These are phyloP conservation scores for Fusarium incarnatum DNA, from an alignment of 2,329 filamentous ascomycete species.

Conservation along the genomic window DNA sequence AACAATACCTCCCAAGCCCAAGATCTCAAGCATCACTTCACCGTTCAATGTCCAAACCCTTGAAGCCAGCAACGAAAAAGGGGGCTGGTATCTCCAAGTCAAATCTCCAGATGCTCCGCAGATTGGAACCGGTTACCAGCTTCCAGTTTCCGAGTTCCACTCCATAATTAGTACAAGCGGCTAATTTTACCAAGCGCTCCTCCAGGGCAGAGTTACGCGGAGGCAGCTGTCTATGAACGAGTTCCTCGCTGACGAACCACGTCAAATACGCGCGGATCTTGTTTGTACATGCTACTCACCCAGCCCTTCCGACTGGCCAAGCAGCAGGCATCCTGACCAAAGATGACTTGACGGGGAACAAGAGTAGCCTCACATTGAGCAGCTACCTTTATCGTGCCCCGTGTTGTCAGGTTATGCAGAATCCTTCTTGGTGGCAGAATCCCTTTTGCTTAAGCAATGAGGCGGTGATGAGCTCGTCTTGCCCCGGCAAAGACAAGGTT, in stretches of 20 bases:
- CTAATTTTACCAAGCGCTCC: conserved; percentile 36
- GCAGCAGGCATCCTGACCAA: conserved; percentile 30
- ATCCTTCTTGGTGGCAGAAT: conserved; percentile 6
- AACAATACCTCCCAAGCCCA: neutral
- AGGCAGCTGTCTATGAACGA: conserved; percentile 21
- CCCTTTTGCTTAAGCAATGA: conserved; percentile 15
- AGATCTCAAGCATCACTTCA: neutral
- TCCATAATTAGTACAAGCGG: conserved; percentile 39
- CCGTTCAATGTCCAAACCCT: neutral
- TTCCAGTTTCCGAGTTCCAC: conserved; percentile 40
- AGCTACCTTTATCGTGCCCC: conserved; percentile 22
- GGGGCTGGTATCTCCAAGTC: conserved; percentile 42
- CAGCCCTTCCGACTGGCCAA: conserved; percentile 42
- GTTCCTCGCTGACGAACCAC: conserved; percentile 24
- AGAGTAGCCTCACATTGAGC: conserved; percentile 25
- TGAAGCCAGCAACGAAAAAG: conserved; percentile 18
- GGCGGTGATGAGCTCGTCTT: conserved; percentile 24
- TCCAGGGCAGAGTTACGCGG: conserved; percentile 29
- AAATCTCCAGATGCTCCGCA: conserved; percentile 45
- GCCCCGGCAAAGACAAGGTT: neutral
- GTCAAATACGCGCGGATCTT: conserved; percentile 34
- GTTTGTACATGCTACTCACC: conserved; percentile 25
- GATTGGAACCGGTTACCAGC: conserved; percentile 37
- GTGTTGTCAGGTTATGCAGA: neutral
- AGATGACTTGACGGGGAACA: conserved; percentile 7